Evolutionary conservation across 495 filamentous ascomycete species (phyloP).

Genomic region (Letharia lupina): DNA sequence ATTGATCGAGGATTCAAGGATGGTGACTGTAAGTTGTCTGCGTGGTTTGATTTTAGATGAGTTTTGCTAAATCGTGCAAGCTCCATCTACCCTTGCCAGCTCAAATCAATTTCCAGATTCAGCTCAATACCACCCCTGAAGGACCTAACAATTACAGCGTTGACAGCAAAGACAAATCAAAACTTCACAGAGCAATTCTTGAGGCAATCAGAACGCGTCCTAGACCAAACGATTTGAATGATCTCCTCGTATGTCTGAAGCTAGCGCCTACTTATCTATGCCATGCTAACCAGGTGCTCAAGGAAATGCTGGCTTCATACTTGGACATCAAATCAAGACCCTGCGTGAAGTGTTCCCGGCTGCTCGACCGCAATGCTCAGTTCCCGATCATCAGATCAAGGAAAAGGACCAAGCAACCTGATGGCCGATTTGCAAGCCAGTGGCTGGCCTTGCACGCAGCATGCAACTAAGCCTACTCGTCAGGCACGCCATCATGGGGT

Average conservation of each 20-base stretch:
- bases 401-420: slow-evolving; percentile 11
- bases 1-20: slow-evolving; percentile 7
- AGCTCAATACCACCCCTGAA: not conserved
- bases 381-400: slow-evolving; percentile 23
- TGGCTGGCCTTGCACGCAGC: slow-evolving; percentile 24
- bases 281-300: slow-evolving; percentile 9
- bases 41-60: not conserved
- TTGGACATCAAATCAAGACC: slow-evolving; percentile 21
- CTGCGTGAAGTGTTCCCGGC: slow-evolving; percentile 21
- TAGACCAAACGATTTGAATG: slow-evolving; percentile 7
- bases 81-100: slow-evolving; percentile 20
- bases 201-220: slow-evolving; percentile 14
- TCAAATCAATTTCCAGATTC: slow-evolving; percentile 16
- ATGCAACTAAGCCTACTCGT: slow-evolving; percentile 11
- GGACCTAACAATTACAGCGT: slow-evolving; percentile 2
- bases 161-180: slow-evolving; percentile 10
- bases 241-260: slow-evolving; percentile 20
- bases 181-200: slow-evolving; percentile 17
- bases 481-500: not conserved
- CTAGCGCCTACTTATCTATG: not conserved
- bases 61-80: not conserved
- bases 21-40: slow-evolving; percentile 9
- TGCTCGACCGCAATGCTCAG: slow-evolving; percentile 24
- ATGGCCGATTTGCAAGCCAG: not conserved
- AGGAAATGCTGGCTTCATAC: slow-evolving; percentile 28